A percentile compares a stretch with the other conserved stretches of the same genome.
phyloP scores from a whole-genome alignment of 768 basidiomycete species.

The Agrocybe chaxingu region DNA sequence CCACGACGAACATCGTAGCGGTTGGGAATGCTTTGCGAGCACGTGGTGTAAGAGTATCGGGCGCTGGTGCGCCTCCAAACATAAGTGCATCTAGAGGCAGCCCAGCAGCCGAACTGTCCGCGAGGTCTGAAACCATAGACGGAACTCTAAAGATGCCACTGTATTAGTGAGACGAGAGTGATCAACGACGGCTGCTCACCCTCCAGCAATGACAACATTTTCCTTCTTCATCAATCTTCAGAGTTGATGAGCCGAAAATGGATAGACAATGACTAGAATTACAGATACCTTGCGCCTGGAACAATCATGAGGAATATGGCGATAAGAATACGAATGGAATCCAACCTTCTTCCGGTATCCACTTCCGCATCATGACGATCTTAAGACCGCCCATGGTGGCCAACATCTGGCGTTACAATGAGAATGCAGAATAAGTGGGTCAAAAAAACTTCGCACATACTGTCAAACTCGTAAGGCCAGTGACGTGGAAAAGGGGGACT shows the following conservation, averaged over 20 bases:
- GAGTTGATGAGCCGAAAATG: too few species aligned
- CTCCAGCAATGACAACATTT: slow-evolving; percentile 51
- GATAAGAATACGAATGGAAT: slow-evolving; percentile 4
- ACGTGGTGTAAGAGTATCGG: slow-evolving; percentile 41
- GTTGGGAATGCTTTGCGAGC: slow-evolving; percentile 45
- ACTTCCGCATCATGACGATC: slow-evolving; percentile 54
- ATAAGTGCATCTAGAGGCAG: slow-evolving; percentile 44
- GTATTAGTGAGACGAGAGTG: not conserved
- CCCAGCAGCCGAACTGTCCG: slow-evolving; percentile 42
- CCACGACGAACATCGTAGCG: slow-evolving; percentile 34
- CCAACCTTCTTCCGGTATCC: slow-evolving; percentile 54
- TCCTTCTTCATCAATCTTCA: slow-evolving; percentile 47
- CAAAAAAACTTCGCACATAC: slow-evolving; percentile 16
- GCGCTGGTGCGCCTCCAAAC: slow-evolving; percentile 53
- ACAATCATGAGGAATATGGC: slow-evolving; percentile 8
- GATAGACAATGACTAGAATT: not conserved
- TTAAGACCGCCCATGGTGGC: slow-evolving; percentile 52
- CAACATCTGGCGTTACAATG: slow-evolving; percentile 37
- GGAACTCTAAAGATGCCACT: slow-evolving; percentile 40
- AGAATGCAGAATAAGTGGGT: slow-evolving; percentile 1
- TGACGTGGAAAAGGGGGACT: slow-evolving; percentile 69
- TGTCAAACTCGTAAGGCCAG: slow-evolving; percentile 49
- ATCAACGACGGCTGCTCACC: slow-evolving; percentile 28
- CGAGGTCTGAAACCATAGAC: slow-evolving; percentile 58
- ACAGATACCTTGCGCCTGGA: slow-evolving; percentile 16